Base-by-base conservation (phyloP, 208 protist species). In the Blechomonas ayalai region DNA sequence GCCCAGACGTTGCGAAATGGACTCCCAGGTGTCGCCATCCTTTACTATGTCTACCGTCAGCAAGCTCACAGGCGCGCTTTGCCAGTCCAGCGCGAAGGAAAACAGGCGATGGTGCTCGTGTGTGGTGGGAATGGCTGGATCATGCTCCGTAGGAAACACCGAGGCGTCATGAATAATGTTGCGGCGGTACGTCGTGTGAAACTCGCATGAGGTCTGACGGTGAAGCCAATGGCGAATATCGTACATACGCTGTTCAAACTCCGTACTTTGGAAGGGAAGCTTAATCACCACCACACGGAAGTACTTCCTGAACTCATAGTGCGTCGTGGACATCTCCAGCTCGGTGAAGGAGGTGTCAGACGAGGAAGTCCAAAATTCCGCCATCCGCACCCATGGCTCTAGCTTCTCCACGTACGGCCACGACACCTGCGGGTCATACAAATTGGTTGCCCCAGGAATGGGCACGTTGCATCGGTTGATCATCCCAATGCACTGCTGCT, bases 41-140 rank as follows among this genome's bases (percentile, higher is more conserved):
- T 50, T 8, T 16, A 78, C 64, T 1, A 55, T 43, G 35, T 80
- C 66, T 16, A 73, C 58, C n/a, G 52, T 39, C 10, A 88, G 58
- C 32, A 65, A 74, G 51, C 76, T 66, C 3, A 86, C 80, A 0
- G 86, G 81, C 0, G 70, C 58, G n/a, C 59, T 74, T 46, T 90
- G 73, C 82, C 86, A 94, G 46, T 94, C 86, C 10, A 94, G 47
- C 7, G 86, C 86, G 39, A 94, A 94, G 15, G 82, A 91, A 59
- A 94, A 91, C 24, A 91, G 51, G n/a, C 86, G 79, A 55, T 94
- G 86, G 50, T 94, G 77, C 51, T 90, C 79, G 49, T 91, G 82
- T 2, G 67, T 81, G 2, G 82, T 69, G 19, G 49, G 49, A 9
- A 50, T 65, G 10, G 52, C 52, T 1, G 69, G 56, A 47, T 91